Evolutionary conservation across 495 filamentous ascomycete genomes (phyloP), one percentile per base, ranked within the genome.

Genomic region (Lasiosphaeria ovina): DNA sequence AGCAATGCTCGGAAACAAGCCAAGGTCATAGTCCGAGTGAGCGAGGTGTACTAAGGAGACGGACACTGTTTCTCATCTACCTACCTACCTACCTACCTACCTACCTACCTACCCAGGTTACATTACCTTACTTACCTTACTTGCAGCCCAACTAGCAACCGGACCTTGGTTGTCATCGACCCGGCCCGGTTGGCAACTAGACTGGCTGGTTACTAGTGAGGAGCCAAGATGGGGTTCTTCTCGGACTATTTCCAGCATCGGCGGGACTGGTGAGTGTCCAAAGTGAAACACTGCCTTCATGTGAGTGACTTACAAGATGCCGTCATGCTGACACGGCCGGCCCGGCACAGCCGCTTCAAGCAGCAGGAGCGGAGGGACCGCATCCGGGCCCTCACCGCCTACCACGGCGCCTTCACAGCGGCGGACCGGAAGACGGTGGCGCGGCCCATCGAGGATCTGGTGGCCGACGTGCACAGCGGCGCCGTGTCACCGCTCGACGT

Each of bases 401-500:
- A 97, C 76, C 87, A 84, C 50, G 75, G 72, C 16, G 76, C 85
- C 10, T 79, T 95, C 58, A 83, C 84, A 2, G 35, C 72, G 1
- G 35, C 73, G 10, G 91, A 97, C 54, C 80, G 81, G 24, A 68
- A 76, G 0, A 87, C 90, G 51, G 80, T 97, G 54, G 77, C 86
- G 35, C 86, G 86, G 58, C 85, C 91, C 31, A 92, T 97, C 62
- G 83, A 88, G 47, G 75, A 87, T 53, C 82, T 97, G 17, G 92
- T 97, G 3, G 73, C 85, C 49, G 84, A 87, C 74, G 88, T 98
- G 14, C 90, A 95, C 35, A 78, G 83, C 8, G 77, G 84, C 31
- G 72, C 78, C n/a, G 72, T 86, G 47, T 76, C 83, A 3, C 86
- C 92, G 0, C 72, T 88, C 34, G 86, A 93, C 58, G 83, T 98